Percentiles rank a stretch among this genome's conserved stretches.
Evolutionary conservation across 2,329 filamentous ascomycete species (phyloP).

Genomic region (Knoxdaviesia capensis): DNA sequence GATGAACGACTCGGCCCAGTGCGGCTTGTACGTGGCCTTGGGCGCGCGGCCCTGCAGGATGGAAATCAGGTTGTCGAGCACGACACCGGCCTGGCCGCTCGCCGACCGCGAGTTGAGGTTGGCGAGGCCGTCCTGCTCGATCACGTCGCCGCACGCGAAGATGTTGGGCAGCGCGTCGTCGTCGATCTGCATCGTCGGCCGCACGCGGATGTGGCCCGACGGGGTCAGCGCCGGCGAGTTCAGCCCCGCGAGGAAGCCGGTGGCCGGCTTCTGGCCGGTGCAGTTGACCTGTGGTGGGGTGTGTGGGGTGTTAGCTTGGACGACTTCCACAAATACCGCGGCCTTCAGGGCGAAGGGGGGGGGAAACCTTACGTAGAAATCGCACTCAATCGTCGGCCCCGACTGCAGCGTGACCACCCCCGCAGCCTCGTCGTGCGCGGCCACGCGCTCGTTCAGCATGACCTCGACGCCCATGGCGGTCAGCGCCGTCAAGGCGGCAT

Average conservation of each 20-base stretch:
- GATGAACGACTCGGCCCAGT: constrained; percentile 27
- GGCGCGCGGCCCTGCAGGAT: constrained; percentile 20
- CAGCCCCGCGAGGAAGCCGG: constrained; percentile 19
- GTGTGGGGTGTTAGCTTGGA: not conserved
- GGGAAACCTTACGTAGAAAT: constrained; percentile 22
- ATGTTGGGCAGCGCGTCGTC: constrained; percentile 27
- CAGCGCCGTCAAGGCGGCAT: constrained; percentile 19
- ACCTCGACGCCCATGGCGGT: constrained; percentile 25
- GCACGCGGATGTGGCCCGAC: constrained; percentile 30
- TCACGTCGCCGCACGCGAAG: constrained; percentile 45
- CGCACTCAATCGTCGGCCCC: constrained; percentile 23
- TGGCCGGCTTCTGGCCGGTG: constrained; percentile 37
- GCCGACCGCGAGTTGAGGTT: constrained; percentile 36
- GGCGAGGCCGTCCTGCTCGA: constrained; percentile 22
- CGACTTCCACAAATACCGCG: not conserved
- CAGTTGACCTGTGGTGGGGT: constrained; percentile 27
- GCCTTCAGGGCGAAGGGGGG: not conserved
- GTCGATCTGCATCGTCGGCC: constrained; percentile 33
- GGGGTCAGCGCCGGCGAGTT: constrained; percentile 24
- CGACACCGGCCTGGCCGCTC: constrained; percentile 28
- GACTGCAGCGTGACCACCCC: constrained; percentile 22
- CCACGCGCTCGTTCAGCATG: constrained; percentile 27
- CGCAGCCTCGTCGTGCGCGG: constrained; percentile 14
- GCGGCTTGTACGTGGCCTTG: constrained; percentile 17
- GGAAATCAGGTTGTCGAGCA: constrained; percentile 31